Conservation (phyloP, 1,284 basidiomycete genomes). For the Fomitopsis betulina region DNA sequence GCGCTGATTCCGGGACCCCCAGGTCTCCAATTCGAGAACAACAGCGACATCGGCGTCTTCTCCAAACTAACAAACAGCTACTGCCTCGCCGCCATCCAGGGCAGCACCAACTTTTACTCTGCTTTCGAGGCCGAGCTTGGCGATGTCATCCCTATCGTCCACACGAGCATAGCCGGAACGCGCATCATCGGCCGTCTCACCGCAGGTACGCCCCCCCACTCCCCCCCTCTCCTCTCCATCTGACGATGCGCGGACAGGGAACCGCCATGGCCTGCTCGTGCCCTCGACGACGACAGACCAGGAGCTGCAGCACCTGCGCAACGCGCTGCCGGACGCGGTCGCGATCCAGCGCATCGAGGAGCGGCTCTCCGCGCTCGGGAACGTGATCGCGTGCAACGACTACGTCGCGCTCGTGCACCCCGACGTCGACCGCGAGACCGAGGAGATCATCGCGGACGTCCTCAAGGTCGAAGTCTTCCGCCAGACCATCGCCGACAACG, state of each 20-base stretch:
- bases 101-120: conserved; percentile 97
- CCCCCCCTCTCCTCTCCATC: neutral
- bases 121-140: conserved; percentile 93
- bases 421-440: conserved; percentile 97
- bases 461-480: conserved; percentile 99
- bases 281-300: conserved; percentile 96
- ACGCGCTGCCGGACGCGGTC: conserved; percentile 90
- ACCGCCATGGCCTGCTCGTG: conserved; percentile 94
- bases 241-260: conserved; percentile 44
- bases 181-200: conserved; percentile 93
- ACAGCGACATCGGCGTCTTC: conserved; percentile 93
- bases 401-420: conserved; percentile 97
- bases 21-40: conserved; percentile 97
- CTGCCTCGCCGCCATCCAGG: conserved; percentile 89
- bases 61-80: conserved; percentile 95
- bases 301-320: conserved; percentile 96
- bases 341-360: conserved; percentile 97
- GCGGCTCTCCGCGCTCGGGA: conserved; percentile 92
- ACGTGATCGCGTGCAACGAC: conserved; percentile 99
- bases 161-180: conserved; percentile 94
- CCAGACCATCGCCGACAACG: conserved; percentile 96
- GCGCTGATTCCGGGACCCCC: conserved; percentile 4
- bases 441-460: conserved; percentile 99
- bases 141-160: conserved; percentile 94
- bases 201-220: conserved; percentile 53